Evolutionary conservation across 1,284 basidiomycete species (phyloP).

Genomic region (Afroboletus lepidellus): DNA sequence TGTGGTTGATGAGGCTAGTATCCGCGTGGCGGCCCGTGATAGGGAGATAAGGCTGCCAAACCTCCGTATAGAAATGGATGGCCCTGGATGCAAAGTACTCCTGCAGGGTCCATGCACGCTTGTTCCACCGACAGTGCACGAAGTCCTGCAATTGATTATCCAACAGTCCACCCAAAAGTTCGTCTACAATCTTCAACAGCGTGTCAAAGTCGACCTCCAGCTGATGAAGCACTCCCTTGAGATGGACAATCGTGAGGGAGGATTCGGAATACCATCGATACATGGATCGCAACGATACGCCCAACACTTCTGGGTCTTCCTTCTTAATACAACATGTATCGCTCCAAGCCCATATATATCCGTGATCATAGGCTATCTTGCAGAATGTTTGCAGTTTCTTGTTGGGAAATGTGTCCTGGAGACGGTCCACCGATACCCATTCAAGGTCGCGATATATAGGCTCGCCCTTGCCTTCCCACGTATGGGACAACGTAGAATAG

Average conservation of each 20-base stretch:
- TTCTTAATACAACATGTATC: slow-evolving; percentile 9
- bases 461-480: slow-evolving; percentile 1
- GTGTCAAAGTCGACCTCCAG: background rate
- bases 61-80: slow-evolving; percentile 8
- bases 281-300: slow-evolving; percentile 4
- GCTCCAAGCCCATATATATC: slow-evolving; percentile 6
- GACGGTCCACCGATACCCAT: background rate
- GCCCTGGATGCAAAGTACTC: slow-evolving; percentile 6
- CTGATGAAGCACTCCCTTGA: background rate
- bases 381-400: slow-evolving; percentile 5
- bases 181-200: background rate
- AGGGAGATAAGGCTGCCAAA: slow-evolving; percentile 7
- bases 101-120: slow-evolving; percentile 10
- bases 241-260: slow-evolving; percentile 9
- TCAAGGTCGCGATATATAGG: background rate
- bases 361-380: background rate
- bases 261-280: slow-evolving; percentile 7
- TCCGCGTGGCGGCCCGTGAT: background rate
- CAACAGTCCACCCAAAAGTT: background rate
- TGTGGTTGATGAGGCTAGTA: background rate
- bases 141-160: background rate
- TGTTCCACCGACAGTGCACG: slow-evolving; percentile 6
- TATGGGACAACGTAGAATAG: slow-evolving; percentile 6
- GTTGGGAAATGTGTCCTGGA: background rate
- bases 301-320: background rate